Percentiles rank a stretch among this genome's conserved stretches.
Evolutionary conservation across 2,329 filamentous ascomycete genomes (phyloP).

Genomic region (Verticillium longisporum): DNA sequence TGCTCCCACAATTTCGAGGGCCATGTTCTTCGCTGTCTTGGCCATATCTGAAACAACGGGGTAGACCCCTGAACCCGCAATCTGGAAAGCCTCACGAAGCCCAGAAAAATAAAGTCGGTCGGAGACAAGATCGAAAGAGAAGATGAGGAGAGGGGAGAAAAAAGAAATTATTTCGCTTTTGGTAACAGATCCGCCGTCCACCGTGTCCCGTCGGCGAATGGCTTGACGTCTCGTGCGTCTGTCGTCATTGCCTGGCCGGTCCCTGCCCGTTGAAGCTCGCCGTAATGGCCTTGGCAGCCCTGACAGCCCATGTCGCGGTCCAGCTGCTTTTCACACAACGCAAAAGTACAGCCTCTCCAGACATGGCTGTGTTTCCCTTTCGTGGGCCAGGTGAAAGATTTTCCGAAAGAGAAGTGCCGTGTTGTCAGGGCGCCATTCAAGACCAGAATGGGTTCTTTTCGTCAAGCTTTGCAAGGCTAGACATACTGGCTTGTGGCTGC

Average conservation of each 20-base stretch:
- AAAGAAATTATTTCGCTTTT: background rate
- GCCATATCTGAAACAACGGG: conserved; percentile 2
- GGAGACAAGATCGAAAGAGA: background rate
- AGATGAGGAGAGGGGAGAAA: background rate
- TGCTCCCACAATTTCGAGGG: background rate
- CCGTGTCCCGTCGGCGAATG: background rate
- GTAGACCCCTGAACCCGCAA: background rate
- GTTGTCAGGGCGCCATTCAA: too few relatives aligned
- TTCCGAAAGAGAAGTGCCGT: too few relatives aligned
- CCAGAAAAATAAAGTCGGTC: background rate
- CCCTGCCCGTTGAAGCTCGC: too few relatives aligned
- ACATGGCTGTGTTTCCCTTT: too few relatives aligned
- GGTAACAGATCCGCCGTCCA: background rate
- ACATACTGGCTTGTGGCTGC: background rate
- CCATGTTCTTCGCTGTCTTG: background rate
- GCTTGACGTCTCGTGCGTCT: background rate
- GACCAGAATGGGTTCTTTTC: background rate
- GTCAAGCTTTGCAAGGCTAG: background rate
- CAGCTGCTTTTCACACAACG: too few relatives aligned
- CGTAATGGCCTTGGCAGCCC: too few relatives aligned
- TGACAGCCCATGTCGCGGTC: too few relatives aligned
- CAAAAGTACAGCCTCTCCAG: too few relatives aligned
- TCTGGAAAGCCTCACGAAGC: background rate
- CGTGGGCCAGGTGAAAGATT: too few relatives aligned
- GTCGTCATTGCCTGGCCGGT: too few relatives aligned